Percentiles rank a stretch among this genome's conserved stretches.
Conservation (phyloP, 2,329 filamentous ascomycete species). For the Pseudocercospora crystallina region DNA sequence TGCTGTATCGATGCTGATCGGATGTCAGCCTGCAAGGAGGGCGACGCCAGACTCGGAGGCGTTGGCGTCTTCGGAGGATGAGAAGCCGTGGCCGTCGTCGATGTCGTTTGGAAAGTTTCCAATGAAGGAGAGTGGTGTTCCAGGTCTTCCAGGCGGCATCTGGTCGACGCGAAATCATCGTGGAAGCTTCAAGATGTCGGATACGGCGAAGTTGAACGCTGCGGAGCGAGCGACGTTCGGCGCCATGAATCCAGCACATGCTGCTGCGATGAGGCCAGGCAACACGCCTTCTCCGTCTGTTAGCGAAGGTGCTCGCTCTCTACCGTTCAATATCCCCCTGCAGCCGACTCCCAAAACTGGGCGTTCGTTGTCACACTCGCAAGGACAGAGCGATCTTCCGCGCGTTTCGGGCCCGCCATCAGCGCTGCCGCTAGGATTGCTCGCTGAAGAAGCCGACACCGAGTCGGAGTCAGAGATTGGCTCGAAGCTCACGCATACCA, state of each 20-base stretch:
- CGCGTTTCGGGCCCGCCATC: constrained; percentile 9
- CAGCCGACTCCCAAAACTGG: constrained; percentile 91
- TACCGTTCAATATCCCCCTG: constrained; percentile 83
- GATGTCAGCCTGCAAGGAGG: constrained; percentile 57
- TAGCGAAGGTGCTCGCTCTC: constrained; percentile 52
- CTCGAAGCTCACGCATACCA: constrained; percentile 31
- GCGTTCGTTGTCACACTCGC: constrained; percentile 94
- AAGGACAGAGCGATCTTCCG: constrained; percentile 31
- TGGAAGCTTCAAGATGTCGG: constrained; percentile 35
- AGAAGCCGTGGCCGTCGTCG: constrained; percentile 54
- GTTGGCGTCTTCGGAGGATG: constrained; percentile 90
- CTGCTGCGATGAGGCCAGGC: constrained; percentile 27
- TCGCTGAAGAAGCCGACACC: constrained; percentile 32
- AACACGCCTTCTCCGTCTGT: constrained; percentile 37
- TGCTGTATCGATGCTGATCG: constrained; percentile 17
- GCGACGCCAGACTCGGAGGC: constrained; percentile 94
- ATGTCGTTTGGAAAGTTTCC: constrained; percentile 54
- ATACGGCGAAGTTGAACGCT: constrained; percentile 29
- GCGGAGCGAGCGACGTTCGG: constrained; percentile 30
- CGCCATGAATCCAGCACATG: constrained; percentile 31
- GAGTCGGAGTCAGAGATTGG: constrained; percentile 28
- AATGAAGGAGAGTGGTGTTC: constrained; percentile 34
- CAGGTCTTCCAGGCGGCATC: constrained; percentile 44
- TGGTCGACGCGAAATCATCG: constrained; percentile 31
- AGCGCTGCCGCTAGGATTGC: constrained; percentile 30